A percentile compares a stretch with the other conserved stretches of the same genome.
phyloP scores from a whole-genome alignment of 106 monocot species.

The Xerophyta viscosa region DNA sequence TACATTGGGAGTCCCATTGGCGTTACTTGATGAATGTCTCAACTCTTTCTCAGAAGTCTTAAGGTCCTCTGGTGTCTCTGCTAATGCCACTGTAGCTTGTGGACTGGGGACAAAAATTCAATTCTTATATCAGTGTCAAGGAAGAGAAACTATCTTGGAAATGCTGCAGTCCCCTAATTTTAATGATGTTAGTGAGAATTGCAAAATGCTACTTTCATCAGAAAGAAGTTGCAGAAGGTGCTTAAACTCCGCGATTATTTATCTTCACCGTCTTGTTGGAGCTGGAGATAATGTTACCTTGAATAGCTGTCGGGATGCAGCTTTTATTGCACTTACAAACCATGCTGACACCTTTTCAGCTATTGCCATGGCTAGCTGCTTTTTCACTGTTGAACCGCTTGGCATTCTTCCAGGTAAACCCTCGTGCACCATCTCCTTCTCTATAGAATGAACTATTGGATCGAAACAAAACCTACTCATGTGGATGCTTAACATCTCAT shows the following conservation, averaged over 20 bases:
- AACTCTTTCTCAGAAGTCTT: conserved; percentile 52
- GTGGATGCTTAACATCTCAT: too few species aligned
- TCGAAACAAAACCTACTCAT: too few species aligned
- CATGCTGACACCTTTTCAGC: conserved; percentile 33
- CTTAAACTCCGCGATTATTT: conserved; percentile 75
- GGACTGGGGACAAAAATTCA: conserved; percentile 80
- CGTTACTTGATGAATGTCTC: conserved; percentile 63
- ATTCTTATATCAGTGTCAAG: conserved; percentile 72
- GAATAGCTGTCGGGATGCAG: conserved; percentile 76
- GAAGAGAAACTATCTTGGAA: conserved; percentile 68
- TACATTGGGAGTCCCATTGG: conserved; percentile 68
- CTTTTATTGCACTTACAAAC: conserved; percentile 72
- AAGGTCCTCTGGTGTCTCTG: conserved; percentile 49
- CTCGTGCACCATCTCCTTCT: too few species aligned
- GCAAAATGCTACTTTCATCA: conserved; percentile 42
- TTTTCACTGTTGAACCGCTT: conserved; percentile 74
- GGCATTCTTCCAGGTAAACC: conserved; percentile 45
- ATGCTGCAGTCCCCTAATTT: conserved; percentile 93
- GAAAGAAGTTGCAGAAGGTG: conserved; percentile 67
- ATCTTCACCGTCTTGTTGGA: conserved; percentile 65
- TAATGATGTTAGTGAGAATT: conserved; percentile 48
- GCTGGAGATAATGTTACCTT: conserved; percentile 69
- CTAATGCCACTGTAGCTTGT: conserved; percentile 41
- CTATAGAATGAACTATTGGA: too few species aligned
- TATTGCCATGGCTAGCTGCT: conserved; percentile 61